Evolutionary conservation across 2,329 filamentous ascomycete genomes (phyloP), one percentile per base, ranked within the genome.

Genomic region (Verticillium zaregamsianum): DNA sequence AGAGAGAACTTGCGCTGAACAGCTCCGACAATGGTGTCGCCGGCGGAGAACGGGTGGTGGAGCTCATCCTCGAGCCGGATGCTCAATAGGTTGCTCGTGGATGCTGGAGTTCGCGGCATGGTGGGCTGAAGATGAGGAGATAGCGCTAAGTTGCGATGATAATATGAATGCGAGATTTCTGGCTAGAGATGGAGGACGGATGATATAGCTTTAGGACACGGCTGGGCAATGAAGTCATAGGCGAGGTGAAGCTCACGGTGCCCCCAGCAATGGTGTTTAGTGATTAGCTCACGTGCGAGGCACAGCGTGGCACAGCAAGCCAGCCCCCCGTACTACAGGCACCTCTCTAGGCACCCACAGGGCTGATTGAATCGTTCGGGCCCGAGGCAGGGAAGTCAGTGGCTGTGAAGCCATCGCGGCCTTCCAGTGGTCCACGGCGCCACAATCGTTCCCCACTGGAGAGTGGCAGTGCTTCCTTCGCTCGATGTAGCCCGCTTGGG

Each of bases 21-120:
- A 5, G 58, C 66, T 5, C 73, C 73, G 2, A 63, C 61, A 37
- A 75, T 65, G 40, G 63, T 65, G 37, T 72, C 69, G 14, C 73
- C 73, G 7, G 69, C 55, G n/a, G 52, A 32, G 55, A 57, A 37
- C 28, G 20, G 12, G 49, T 61, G 1, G n/a, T 9, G 2, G 58
- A 61, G 32, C 5, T 28, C 28, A 12, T 4, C 45, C 20, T 52
- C 45, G 11, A 52, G 45, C 11, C 45, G 45, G 20, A 52, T 25
- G 45, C 45, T 52, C n/a, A 52, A 20, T 12, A 52, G 9, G 12
- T 52, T 25, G 45, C 45, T 52, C 1, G 5, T 52, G n/a, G 11
- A 20, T 12, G n/a, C 45, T 6, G n/a, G 23, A 11, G 45, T 52
- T 52, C n/a, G 45, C 25, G 45, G 45, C 45, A 52, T 52, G 5